Percentiles rank a stretch among this genome's conserved stretches.
Evolutionary conservation across 208 protist species (phyloP).

Genomic region (Novymonas esmeraldas): DNA sequence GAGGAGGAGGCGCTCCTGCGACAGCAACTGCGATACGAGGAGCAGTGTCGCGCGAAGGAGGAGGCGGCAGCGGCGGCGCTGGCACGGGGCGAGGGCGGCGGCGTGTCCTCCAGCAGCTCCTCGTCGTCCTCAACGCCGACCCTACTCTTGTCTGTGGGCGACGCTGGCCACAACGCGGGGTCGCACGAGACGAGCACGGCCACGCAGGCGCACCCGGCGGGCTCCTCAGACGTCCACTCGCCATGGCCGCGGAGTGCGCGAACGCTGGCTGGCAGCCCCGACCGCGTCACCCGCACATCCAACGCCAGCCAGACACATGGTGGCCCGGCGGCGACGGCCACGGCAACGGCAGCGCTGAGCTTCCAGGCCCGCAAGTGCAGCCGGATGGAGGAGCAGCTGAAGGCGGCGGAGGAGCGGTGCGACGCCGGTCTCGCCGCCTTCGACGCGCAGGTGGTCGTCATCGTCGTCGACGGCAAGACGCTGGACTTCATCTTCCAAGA

Average conservation of each 20-base stretch:
- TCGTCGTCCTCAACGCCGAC: slow-evolving; percentile 1
- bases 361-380: slow-evolving; percentile 15
- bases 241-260: slow-evolving; percentile 6
- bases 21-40: slow-evolving; percentile 18
- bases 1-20: slow-evolving; percentile 35
- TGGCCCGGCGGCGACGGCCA: not conserved
- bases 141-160: too few species aligned
- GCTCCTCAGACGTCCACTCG: slow-evolving; percentile 14
- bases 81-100: slow-evolving; percentile 7
- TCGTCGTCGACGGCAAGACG: slow-evolving; percentile 82
- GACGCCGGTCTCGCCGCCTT: slow-evolving; percentile 12
- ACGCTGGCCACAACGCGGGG: not conserved
- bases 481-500: slow-evolving; percentile 74
- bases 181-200: not conserved
- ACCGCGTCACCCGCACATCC: not conserved
- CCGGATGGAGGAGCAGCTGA: slow-evolving; percentile 40
- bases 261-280: not conserved
- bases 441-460: slow-evolving; percentile 36
- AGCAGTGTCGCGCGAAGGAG: slow-evolving; percentile 4
- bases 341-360: not conserved
- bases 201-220: slow-evolving; percentile 10
- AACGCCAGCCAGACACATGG: not conserved
- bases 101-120: not conserved
- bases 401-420: slow-evolving; percentile 31
- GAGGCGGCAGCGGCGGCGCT: not conserved